phyloP scores from a whole-genome alignment of 2,329 filamentous ascomycete genomes.

The Colletotrichum orchidophilum region DNA sequence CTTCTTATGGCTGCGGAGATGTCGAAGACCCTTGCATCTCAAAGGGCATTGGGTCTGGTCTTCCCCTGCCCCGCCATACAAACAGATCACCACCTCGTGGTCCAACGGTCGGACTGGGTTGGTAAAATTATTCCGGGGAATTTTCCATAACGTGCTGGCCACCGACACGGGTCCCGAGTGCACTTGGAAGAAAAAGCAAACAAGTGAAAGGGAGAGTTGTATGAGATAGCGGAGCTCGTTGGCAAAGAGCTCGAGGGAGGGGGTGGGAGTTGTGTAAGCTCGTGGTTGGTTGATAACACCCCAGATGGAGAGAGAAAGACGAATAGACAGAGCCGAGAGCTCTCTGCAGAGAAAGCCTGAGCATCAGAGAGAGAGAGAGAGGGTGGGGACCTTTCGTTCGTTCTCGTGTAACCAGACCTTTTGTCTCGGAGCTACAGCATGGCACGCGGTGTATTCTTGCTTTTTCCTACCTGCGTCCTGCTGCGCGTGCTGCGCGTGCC shows the following conservation, averaged over 20 bases:
- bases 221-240: not conserved
- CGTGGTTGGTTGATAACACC: not conserved
- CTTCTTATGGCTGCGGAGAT: not conserved
- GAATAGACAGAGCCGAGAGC: not conserved
- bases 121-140: not conserved
- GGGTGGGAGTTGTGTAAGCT: not conserved
- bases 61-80: not conserved
- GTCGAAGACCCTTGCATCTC: not conserved
- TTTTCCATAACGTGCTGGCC: not conserved
- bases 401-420: constrained; percentile 14
- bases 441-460: constrained; percentile 15
- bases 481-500: constrained; percentile 1
- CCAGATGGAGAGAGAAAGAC: not conserved
- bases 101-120: not conserved
- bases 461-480: not conserved
- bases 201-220: not conserved
- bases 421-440: constrained; percentile 24
- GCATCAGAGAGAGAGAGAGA: not conserved
- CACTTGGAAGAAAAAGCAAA: not conserved
- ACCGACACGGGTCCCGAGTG: not conserved
- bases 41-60: too few species aligned
- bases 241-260: not conserved
- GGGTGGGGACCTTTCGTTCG: not conserved
- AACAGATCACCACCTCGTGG: not conserved
- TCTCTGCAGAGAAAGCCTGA: not conserved